Percentiles rank a stretch among this genome's conserved stretches.
Conservation (phyloP, 345 rosid genomes). For the Lenwebbia sp. region DNA sequence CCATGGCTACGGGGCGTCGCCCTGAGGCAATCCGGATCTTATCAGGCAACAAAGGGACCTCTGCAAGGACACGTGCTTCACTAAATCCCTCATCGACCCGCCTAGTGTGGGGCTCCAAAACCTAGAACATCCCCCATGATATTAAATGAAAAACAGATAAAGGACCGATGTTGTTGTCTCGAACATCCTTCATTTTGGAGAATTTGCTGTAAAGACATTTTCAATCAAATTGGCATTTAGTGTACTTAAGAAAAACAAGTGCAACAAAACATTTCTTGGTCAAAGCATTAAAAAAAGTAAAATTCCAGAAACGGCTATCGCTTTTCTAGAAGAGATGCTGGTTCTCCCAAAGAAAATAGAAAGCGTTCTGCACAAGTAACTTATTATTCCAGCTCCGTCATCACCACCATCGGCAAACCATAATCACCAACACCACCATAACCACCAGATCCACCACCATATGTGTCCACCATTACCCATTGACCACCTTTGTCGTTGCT, state of each 20-base stretch:
- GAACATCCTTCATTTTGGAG: neutral
- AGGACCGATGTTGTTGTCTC: neutral
- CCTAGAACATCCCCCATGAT: slow-evolving; percentile 19
- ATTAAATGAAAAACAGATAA: neutral
- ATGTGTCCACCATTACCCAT: neutral
- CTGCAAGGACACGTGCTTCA: slow-evolving; percentile 70
- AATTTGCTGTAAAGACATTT: neutral
- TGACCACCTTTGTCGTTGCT: neutral
- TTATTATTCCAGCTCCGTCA: neutral
- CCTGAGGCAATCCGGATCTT: slow-evolving; percentile 80
- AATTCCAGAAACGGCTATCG: neutral
- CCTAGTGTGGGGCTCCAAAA: slow-evolving; percentile 77
- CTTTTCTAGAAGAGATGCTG: neutral
- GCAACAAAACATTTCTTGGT: neutral
- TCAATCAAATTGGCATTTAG: neutral
- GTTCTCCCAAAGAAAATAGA: neutral
- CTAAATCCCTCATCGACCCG: slow-evolving; percentile 87
- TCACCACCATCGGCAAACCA: neutral
- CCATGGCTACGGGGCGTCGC: slow-evolving; percentile 92
- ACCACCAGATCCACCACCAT: neutral
- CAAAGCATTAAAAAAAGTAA: neutral
- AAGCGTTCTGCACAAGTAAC: neutral
- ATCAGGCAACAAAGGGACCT: slow-evolving; percentile 64
- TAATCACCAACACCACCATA: neutral
- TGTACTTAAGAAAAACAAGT: neutral